A percentile compares a stretch with the other conserved stretches of the same genome.
Conservation (phyloP, 1,139 yeast genomes). For the Arxiozyma bovina region DNA sequence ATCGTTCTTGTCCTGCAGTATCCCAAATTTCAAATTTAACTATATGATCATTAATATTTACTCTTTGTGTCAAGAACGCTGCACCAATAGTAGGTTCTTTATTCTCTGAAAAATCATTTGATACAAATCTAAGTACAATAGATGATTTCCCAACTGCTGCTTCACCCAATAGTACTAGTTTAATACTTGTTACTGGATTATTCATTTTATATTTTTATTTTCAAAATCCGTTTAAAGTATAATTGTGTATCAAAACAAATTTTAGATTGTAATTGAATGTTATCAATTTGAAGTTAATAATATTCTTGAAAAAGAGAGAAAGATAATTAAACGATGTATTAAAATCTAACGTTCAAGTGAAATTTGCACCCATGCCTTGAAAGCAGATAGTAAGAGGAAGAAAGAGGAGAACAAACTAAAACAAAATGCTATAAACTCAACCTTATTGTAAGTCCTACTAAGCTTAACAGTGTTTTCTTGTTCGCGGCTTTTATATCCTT, state of each 20-base stretch:
- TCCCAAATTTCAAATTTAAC: slow-evolving; percentile 98
- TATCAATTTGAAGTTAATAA: background rate
- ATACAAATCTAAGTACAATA: slow-evolving; percentile 82
- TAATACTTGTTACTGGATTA: slow-evolving; percentile 55
- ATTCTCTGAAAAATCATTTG: slow-evolving; percentile 93
- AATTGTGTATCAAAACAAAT: background rate
- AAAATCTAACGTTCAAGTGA: background rate
- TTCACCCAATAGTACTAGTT: slow-evolving; percentile 84
- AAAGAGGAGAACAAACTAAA: background rate
- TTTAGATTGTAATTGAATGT: background rate
- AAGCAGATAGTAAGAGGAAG: background rate
- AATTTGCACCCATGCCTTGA: too few species aligned
- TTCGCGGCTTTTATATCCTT: background rate
- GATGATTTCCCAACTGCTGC: slow-evolving; percentile 98
- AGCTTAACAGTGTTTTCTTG: too few species aligned
- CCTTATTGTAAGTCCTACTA: too few species aligned
- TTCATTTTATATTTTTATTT: slow-evolving; percentile 6
- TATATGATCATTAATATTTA: slow-evolving; percentile 80
- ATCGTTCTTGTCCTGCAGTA: slow-evolving; percentile 97
- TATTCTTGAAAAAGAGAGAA: background rate
- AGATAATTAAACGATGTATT: background rate
- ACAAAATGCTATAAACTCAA: background rate
- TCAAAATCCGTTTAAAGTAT: background rate
- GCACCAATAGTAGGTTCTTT: slow-evolving; percentile 98
- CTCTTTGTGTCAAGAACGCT: slow-evolving; percentile 90